Evolutionary conservation across 805 yeast genomes (phyloP), one percentile per base, ranked within the genome.

Genomic region (Lipomyces sp.): DNA sequence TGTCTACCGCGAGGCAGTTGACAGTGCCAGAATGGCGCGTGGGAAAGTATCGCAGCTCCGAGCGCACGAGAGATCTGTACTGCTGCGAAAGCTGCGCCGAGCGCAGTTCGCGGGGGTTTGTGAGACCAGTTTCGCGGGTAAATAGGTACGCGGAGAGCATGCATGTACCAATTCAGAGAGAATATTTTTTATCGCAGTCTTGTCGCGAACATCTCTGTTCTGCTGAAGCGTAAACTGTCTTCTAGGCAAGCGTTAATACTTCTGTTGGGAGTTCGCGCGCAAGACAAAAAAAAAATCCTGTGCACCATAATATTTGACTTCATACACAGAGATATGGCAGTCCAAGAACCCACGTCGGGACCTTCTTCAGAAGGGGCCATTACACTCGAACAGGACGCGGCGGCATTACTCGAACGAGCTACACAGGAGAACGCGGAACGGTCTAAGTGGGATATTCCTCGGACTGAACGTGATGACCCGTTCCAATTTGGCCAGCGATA

Each of bases 401-500:
- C 16, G 18, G 18, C 35, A 8, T 14, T 13, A 32, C 16, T 26
- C 10, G 29, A 26, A 26, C 29, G 29, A 26, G 29, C 29, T 10
- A 6, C 29, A 26, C 11, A n/a, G n/a, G n/a, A n/a, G n/a, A n/a
- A n/a, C n/a, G n/a, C n/a, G n/a, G 21, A 24, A 10, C 13, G 38
- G 33, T 50, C 54, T 8, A 45, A 37, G 22, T 51, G 55, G 56
- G 60, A 58, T 23, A 53, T 56, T 16, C 58, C 62, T 2, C 40
- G 61, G 32, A 47, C 47, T 13, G 59, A 58, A 38, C 51, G 59
- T 4, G 63, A 60, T 42, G 60, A 52, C 32, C 98, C 98, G 4
- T 91, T 88, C 68, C 83, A 82, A 19, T 93, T 93, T 70, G 98
- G 98, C 10, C 95, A 88, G 66, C 74, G 98, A 49, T 80, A 70